Conservation (phyloP, 169 alveolate genomes). For the Cryptosporidium andersoni region DNA sequence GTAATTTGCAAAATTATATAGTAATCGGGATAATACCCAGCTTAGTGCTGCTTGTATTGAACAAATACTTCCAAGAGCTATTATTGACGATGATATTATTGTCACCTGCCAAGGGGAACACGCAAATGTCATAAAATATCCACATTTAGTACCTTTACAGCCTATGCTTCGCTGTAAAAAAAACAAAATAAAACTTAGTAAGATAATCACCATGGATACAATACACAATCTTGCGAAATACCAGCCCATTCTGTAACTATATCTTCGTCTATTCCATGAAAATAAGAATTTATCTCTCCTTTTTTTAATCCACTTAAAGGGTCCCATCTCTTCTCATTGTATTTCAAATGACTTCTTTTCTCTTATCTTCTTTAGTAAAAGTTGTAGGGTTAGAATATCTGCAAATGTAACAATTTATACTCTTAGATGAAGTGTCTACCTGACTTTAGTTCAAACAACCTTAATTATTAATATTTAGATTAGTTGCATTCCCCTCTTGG, state of each 20-base stretch:
- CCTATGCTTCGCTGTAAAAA: constrained; percentile 7
- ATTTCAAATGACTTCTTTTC: background rate
- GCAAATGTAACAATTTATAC: background rate
- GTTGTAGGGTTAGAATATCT: background rate
- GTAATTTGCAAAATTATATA: constrained; percentile 58
- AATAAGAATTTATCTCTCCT: constrained; percentile 50
- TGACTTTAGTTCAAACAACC: background rate
- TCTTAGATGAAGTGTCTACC: background rate
- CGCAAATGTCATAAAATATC: constrained; percentile 34
- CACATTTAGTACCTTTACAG: constrained; percentile 46
- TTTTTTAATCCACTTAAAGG: constrained; percentile 51
- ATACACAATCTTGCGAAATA: constrained; percentile 39
- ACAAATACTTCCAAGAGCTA: constrained; percentile 49
- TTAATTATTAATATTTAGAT: background rate
- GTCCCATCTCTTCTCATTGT: background rate
- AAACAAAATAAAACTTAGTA: constrained; percentile 42
- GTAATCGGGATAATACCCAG: constrained; percentile 35
- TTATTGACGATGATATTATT: constrained; percentile 9
- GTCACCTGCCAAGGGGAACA: constrained; percentile 24
- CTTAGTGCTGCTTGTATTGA: constrained; percentile 56
- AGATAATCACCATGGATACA: constrained; percentile 17
- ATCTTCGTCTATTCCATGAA: constrained; percentile 65
- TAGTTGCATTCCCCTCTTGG: background rate
- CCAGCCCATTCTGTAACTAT: constrained; percentile 70
- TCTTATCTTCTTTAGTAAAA: background rate